phyloP scores from a whole-genome alignment of 129 eudicot species.

The Saussurea involucrata region DNA sequence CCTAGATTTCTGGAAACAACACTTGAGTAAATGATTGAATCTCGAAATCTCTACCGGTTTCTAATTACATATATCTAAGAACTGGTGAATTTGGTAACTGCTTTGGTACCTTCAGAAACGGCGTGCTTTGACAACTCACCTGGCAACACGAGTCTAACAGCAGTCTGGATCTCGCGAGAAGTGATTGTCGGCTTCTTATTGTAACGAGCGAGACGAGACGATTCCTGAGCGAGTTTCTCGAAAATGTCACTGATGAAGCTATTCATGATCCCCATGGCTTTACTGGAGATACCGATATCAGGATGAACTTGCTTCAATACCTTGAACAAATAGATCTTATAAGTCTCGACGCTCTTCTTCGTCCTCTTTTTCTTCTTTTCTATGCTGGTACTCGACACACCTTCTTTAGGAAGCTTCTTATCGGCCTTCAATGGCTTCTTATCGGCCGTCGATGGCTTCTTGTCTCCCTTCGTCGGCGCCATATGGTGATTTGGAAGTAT shows the following conservation, averaged over 20 bases:
- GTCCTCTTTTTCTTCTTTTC: conserved; percentile 5
- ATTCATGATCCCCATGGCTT: conserved; percentile 15
- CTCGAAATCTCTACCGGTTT: not conserved
- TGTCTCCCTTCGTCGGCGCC: conserved; percentile 7
- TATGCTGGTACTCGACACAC: not conserved
- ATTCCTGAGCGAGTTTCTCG: conserved; percentile 21
- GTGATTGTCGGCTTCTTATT: conserved; percentile 2
- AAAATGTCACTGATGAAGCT: conserved; percentile 8
- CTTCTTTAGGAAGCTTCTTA: conserved; percentile 11
- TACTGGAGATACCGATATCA: conserved; percentile 3
- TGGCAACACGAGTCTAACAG: conserved; percentile 21
- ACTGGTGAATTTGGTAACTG: conserved; percentile 16
- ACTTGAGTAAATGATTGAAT: not conserved
- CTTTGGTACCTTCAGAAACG: conserved; percentile 22
- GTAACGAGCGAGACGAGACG: conserved; percentile 12
- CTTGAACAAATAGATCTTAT: conserved; percentile 1
- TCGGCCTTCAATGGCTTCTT: conserved; percentile 10
- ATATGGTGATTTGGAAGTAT: not conserved
- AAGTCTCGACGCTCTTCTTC: conserved; percentile 11
- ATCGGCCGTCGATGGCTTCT: not conserved
- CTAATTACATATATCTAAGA: conserved; percentile 1
- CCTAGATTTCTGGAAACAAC: not conserved
- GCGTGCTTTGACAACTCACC: conserved; percentile 28
- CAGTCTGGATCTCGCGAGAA: conserved; percentile 15
- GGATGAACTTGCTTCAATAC: conserved; percentile 20